phyloP scores from a whole-genome alignment of 2,329 filamentous ascomycete species.

The Hypoxylon sp. region DNA sequence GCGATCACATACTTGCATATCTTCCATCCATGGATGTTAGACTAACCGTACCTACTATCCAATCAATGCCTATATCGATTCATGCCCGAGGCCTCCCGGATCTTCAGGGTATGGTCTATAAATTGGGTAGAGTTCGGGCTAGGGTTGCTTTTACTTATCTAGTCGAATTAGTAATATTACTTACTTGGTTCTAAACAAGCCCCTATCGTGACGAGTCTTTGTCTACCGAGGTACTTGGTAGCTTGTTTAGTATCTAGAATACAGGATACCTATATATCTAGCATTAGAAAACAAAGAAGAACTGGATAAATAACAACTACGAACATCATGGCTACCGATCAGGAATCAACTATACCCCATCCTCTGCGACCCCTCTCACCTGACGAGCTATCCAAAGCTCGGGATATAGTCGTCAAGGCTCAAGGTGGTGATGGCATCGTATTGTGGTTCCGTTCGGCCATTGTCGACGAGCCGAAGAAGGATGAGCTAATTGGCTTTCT shows the following conservation, averaged over 20 bases:
- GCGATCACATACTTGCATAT: conserved; percentile 39
- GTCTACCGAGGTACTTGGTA: not conserved
- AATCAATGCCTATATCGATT: conserved; percentile 32
- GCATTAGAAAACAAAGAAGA: conserved; percentile 2
- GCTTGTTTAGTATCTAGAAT: conserved; percentile 4
- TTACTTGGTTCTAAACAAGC: conserved; percentile 1
- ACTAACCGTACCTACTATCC: conserved; percentile 30
- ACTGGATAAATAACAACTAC: conserved; percentile 5
- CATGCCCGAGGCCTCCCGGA: conserved; percentile 36
- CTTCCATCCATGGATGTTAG: conserved; percentile 20
- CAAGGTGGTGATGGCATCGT: conserved; percentile 45
- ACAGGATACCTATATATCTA: conserved; percentile 6
- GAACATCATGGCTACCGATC: conserved; percentile 33
- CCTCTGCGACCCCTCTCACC: conserved; percentile 52
- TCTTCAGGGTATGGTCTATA: conserved; percentile 38
- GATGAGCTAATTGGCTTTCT: conserved; percentile 49
- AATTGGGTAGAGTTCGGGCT: conserved; percentile 30
- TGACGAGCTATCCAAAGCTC: conserved; percentile 49
- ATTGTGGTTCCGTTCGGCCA: conserved; percentile 50
- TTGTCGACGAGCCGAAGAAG: conserved; percentile 52
- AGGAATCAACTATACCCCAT: conserved; percentile 41
- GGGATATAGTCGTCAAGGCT: conserved; percentile 48
- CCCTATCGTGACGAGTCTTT: conserved; percentile 27
- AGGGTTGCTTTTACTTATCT: conserved; percentile 15
- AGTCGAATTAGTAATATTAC: conserved; percentile 29